phyloP scores from a whole-genome alignment of 225 moss, liverwort and hornwort genomes.

The Ulota crispa region DNA sequence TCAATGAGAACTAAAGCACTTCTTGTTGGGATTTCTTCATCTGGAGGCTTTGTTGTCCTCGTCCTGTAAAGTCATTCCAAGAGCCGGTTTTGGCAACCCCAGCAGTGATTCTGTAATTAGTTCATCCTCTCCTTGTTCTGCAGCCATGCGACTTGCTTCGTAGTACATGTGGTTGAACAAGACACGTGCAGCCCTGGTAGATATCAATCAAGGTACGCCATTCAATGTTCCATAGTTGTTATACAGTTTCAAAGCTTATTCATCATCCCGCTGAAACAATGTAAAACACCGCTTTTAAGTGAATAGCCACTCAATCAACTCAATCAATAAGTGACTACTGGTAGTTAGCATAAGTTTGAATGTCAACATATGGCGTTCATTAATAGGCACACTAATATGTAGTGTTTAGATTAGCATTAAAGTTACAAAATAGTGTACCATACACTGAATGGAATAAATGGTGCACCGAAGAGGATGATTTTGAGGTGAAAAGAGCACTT shows the following conservation, averaged over 20 bases:
- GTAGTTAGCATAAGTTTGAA: background rate
- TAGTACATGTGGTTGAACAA: conserved; percentile 62
- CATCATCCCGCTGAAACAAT: background rate
- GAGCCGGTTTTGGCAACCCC: conserved; percentile 43
- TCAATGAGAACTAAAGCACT: background rate
- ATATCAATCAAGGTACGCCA: background rate
- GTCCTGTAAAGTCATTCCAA: conserved; percentile 47
- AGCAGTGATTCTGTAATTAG: conserved; percentile 42
- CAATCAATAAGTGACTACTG: no score
- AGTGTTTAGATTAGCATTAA: background rate
- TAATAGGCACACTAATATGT: background rate
- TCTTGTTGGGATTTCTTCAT: background rate
- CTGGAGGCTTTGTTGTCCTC: conserved; percentile 34
- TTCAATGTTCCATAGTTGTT: conserved; percentile 7
- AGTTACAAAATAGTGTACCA: background rate
- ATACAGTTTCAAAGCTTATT: background rate
- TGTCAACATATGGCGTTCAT: background rate
- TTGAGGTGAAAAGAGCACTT: background rate
- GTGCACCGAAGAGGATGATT: background rate
- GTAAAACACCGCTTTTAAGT: background rate
- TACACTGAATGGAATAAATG: background rate
- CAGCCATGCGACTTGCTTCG: conserved; percentile 61
- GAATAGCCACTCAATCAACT: background rate
- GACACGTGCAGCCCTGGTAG: conserved; percentile 48
- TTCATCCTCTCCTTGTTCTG: conserved; percentile 39